These are phyloP conservation scores for Penicillium cinerascens DNA, from an alignment of 495 filamentous ascomycete species.

Conservation along the genomic window DNA sequence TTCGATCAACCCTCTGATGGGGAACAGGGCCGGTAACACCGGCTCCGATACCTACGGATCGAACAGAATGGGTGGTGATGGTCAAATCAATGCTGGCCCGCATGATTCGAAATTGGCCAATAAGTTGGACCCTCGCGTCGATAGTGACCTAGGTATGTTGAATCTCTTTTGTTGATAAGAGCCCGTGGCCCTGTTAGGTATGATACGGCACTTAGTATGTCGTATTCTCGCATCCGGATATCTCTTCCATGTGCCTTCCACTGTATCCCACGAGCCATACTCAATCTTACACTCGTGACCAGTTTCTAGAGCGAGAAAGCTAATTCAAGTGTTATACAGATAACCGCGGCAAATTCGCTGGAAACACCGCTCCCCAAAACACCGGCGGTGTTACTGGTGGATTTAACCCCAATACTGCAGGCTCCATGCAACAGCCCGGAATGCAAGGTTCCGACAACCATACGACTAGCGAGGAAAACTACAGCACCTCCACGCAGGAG, in stretches of 20 bases:
- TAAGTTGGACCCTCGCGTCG: slow-evolving; percentile 50
- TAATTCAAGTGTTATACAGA: not conserved
- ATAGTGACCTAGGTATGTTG: slow-evolving; percentile 35
- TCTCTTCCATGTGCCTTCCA: too few species aligned
- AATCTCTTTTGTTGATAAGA: not conserved
- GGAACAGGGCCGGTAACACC: not conserved
- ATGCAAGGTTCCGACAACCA: not conserved
- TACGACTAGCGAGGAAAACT: slow-evolving; percentile 1
- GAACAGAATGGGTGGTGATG: not conserved
- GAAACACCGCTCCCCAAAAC: slow-evolving; percentile 1
- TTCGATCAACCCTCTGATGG: not conserved
- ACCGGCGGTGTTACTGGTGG: not conserved
- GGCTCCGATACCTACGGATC: not conserved
- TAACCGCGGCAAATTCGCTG: not conserved
- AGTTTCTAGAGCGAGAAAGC: not conserved
- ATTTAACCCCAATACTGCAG: not conserved
- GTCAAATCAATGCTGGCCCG: slow-evolving; percentile 22
- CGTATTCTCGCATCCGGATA: too few species aligned
- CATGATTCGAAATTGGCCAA: slow-evolving; percentile 42
- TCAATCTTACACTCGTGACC: too few species aligned
- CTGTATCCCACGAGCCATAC: too few species aligned
- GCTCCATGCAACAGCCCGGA: not conserved
- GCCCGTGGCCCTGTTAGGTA: too few species aligned
- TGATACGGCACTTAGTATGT: too few species aligned
- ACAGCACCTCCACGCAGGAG: slow-evolving; percentile 11